Base-by-base conservation (phyloP, 352 stramenopile genomes). In the Phytopythium aichiense region DNA sequence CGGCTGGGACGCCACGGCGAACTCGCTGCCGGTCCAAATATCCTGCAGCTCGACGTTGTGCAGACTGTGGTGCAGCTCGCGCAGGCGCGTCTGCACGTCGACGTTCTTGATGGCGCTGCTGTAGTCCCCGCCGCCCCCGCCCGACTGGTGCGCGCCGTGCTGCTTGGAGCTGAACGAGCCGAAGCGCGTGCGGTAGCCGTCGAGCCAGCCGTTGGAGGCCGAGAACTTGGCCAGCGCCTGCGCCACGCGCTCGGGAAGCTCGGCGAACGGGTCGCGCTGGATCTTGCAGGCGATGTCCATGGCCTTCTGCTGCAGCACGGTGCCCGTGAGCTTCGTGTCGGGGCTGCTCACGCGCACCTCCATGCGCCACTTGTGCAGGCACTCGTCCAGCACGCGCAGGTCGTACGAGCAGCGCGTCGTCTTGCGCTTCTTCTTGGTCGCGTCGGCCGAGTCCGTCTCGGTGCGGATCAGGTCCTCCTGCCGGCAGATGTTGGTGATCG, bases 341-440 rank as follows among this genome's bases (percentile, higher is more conserved):
- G 85, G 85, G 15, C 67, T 89, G 66, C 77, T 90, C 35, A 94
- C 83, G 50, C 89, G 89, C 45, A 89, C 69, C 65, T 94, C 86
- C 83, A 94, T 92, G 50, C 86, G 79, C 86, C 83, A 92, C 76
- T 94, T 94, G 73, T 94, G 84, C 58, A 94, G 66, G 67, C 79
- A 89, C 69, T 94, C 83, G 67, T 92, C 83, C 37, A 94, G 64
- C 63, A 92, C 74, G 23, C 80, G 79, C 64, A 92, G 68, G 60
- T 94, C 83, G 66, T 92, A 92, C 50, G 81, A 84, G 70, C 83
- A 92, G 62, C 89, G 91, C 61, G 86, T 92, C 22, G 83, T 94
- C 69, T 94, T 94, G 71, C 85, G 75, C 61, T 87, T 86, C 73
- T 94, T 94, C 74, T 94, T 94, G 35, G 80, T 73, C 11, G 82